Evolutionary conservation across 305 asterid species (phyloP), one percentile per base, ranked within the genome.

Genomic region (Caryopteris hybrid): DNA sequence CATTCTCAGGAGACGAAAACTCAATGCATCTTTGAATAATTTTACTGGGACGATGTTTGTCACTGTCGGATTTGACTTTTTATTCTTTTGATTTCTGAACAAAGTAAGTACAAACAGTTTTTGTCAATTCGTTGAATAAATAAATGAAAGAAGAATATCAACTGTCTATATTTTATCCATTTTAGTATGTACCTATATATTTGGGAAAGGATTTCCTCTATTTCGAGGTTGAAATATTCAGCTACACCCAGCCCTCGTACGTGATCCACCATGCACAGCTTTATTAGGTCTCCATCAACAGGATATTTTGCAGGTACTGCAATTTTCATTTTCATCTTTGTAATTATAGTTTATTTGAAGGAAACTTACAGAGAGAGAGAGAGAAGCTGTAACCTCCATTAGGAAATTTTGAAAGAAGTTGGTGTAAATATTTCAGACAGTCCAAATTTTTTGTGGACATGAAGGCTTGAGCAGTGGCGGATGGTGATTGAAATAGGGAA

Each of bases 1-100:
- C 80, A 76, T 75, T 1, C 92, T 72, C 4, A 84, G 78, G 29
- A 88, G 92, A 36, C 92, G 83, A 75, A 88, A 88, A 51, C 87
- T 79, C 80, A 85, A 41, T 1, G 95, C 84, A 8, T 86, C 95
- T 73, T 86, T 82, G 82, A 60, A 84, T 55, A 85, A 36, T 53
- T 77, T 84, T 25, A 63, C 50, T 4, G 81, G 38, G 18, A 80
- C 16, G 10, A 16, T 50, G 12, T 54, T 42, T 18, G 21, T 8
- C 34, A 68, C 17, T 1, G 8, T 27, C 20, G 55, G 42, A 8
- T 46, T 52, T 57, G 76, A 39, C 8, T 62, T 64, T 6, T 46
- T 22, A 23, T 71, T 52, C n/a, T n/a, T n/a, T 14, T 60, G 61
- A 46, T 56, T 71, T 20, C 89, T 84, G 78, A 18, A 13, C 23